Conservation (phyloP, 495 filamentous ascomycete genomes). For the Mycothermus thermophilus region DNA sequence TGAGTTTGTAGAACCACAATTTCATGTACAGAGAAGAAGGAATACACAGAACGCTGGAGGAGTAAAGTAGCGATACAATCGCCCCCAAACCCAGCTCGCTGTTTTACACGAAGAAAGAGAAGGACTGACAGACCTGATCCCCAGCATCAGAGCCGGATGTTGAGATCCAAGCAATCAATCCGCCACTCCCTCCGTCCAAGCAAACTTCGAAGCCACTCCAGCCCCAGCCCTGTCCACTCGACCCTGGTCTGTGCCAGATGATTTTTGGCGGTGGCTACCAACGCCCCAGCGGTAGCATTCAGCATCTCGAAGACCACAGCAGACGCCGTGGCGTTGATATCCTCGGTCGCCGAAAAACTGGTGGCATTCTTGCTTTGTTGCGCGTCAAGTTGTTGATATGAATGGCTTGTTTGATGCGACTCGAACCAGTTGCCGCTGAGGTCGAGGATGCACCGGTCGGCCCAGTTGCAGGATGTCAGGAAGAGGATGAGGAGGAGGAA, state of each 20-base stretch:
- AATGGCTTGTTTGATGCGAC: too few species aligned
- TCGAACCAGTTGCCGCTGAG: constrained; percentile 73
- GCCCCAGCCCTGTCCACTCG: constrained; percentile 67
- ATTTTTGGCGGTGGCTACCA: constrained; percentile 53
- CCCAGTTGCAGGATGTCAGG: constrained; percentile 81
- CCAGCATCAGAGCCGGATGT: constrained; percentile 55
- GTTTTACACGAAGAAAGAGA: too few species aligned
- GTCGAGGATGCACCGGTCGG: constrained; percentile 79
- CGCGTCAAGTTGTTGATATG: too few species aligned
- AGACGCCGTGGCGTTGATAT: constrained; percentile 20
- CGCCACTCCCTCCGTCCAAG: constrained; percentile 68
- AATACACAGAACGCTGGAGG: too few species aligned
- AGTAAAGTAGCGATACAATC: too few species aligned
- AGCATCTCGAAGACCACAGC: constrained; percentile 43
- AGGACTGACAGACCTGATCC: too few species aligned
- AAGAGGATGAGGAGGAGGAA: constrained; percentile 80
- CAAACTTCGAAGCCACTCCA: constrained; percentile 70
- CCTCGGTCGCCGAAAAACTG: constrained; percentile 22
- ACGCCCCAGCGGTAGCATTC: constrained; percentile 52
- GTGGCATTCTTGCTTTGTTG: constrained; percentile 9
- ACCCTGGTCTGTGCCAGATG: constrained; percentile 40
- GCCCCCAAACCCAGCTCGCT: too few species aligned
- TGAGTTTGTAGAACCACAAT: too few species aligned
- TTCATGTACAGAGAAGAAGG: too few species aligned
- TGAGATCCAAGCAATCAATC: constrained; percentile 70